Percentiles rank a stretch among this genome's conserved stretches.
Conservation (phyloP, 768 basidiomycete genomes). For the Russula ochroleuca region DNA sequence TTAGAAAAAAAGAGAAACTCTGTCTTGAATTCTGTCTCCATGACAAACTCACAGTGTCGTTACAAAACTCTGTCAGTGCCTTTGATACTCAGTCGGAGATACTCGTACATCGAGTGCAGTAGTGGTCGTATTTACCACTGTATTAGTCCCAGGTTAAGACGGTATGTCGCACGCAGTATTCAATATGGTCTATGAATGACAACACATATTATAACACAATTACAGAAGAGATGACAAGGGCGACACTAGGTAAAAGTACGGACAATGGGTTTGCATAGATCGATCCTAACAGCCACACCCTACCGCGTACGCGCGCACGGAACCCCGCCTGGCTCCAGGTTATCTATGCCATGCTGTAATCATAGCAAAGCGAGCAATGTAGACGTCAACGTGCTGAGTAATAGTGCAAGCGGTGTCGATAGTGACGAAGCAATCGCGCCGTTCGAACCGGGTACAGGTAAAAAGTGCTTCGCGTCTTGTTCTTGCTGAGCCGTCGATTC, state of each 20-base stretch:
- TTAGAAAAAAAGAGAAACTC: no score
- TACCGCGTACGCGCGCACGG: background rate
- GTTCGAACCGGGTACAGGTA: slow-evolving; percentile 55
- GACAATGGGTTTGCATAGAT: background rate
- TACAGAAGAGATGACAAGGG: background rate
- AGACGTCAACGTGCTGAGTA: slow-evolving; percentile 1
- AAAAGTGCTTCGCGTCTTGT: slow-evolving; percentile 48
- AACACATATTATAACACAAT: background rate
- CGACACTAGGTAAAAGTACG: background rate
- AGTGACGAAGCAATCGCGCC: slow-evolving; percentile 27
- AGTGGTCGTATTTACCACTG: no score
- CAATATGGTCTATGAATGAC: background rate
- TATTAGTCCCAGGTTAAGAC: no score
- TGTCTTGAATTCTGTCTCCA: no score
- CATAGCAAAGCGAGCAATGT: slow-evolving; percentile 7
- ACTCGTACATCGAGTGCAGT: no score
- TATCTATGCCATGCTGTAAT: background rate
- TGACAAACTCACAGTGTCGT: no score
- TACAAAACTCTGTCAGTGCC: no score
- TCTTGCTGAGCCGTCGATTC: slow-evolving; percentile 57
- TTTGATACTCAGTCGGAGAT: no score
- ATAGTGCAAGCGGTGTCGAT: slow-evolving; percentile 1
- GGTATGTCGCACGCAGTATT: no score
- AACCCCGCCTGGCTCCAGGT: background rate
- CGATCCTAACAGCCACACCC: background rate